phyloP scores from a whole-genome alignment of 306 rosid genomes.

The Argentina anserina region DNA sequence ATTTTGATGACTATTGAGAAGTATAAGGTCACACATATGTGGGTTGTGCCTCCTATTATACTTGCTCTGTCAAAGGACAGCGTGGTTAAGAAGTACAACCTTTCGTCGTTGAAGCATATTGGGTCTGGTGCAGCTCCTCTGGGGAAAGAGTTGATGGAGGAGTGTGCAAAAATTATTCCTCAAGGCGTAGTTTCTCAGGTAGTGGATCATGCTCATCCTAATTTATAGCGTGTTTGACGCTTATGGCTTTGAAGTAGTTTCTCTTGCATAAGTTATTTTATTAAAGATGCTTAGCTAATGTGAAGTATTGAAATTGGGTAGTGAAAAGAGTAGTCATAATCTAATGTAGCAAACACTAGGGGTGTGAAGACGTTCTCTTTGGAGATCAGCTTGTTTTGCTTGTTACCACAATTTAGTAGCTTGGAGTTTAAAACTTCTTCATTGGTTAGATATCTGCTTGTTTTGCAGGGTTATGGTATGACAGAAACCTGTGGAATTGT shows the following conservation, averaged over 20 bases:
- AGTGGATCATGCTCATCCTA: neutral
- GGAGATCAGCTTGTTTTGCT: neutral
- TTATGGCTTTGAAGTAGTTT: neutral
- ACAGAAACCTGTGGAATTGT: constrained; percentile 82
- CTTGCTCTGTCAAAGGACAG: constrained; percentile 67
- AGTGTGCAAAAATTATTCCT: constrained; percentile 50
- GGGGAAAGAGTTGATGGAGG: constrained; percentile 79
- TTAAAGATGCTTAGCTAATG: neutral
- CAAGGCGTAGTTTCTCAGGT: constrained; percentile 53
- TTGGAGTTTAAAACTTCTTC: neutral
- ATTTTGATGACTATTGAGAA: constrained; percentile 49
- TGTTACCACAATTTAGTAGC: neutral
- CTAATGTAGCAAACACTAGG: neutral
- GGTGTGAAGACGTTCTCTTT: neutral
- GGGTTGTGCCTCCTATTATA: constrained; percentile 83
- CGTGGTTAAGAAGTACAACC: constrained; percentile 47
- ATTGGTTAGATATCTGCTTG: constrained; percentile 2
- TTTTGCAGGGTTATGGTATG: constrained; percentile 83
- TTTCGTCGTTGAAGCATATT: constrained; percentile 61
- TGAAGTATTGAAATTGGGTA: neutral
- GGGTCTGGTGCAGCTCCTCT: constrained; percentile 90
- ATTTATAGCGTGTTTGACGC: neutral
- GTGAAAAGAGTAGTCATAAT: neutral
- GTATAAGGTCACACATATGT: constrained; percentile 56
- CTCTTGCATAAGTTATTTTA: neutral